Conservation (phyloP, 2,329 filamentous ascomycete species). For the Fulvia fulva region DNA sequence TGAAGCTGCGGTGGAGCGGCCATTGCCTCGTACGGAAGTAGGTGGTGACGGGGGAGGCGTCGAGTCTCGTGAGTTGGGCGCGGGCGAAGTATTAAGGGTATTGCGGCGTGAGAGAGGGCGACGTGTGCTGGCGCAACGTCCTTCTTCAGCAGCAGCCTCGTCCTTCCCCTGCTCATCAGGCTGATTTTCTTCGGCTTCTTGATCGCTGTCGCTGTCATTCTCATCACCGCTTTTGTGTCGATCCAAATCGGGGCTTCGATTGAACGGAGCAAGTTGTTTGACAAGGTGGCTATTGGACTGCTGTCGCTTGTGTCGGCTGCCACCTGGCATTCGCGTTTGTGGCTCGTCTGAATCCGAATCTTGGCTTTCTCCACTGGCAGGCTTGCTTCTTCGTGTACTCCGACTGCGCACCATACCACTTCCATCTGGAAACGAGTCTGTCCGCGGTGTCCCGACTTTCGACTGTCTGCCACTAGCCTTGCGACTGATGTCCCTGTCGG, state of each 20-base stretch:
- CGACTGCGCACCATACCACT: conserved; percentile 37
- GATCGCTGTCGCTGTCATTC: conserved; percentile 37
- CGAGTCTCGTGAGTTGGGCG: conserved; percentile 14
- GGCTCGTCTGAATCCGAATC: conserved; percentile 29
- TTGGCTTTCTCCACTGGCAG: conserved; percentile 28
- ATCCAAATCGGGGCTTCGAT: conserved; percentile 34
- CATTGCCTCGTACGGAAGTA: conserved; percentile 15
- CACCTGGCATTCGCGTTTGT: conserved; percentile 29
- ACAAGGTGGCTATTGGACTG: conserved; percentile 36
- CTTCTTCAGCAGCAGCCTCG: conserved; percentile 10
- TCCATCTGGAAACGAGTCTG: conserved; percentile 40
- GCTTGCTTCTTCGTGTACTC: conserved; percentile 38
- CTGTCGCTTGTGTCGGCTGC: conserved; percentile 28
- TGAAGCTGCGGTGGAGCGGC: conserved; percentile 5
- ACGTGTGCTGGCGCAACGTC: conserved; percentile 15
- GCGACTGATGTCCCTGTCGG: conserved; percentile 17
- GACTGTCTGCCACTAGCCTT: conserved; percentile 41
- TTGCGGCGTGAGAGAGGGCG: conserved; percentile 19
- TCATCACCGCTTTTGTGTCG: conserved; percentile 29
- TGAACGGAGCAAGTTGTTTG: conserved; percentile 38
- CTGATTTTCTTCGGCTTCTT: conserved; percentile 4
- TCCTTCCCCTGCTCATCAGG: conserved; percentile 6
- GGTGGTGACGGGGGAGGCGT: conserved; percentile 19
- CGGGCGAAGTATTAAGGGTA: conserved; percentile 20
- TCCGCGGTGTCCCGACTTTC: conserved; percentile 48